Conservation (phyloP, 2,329 filamentous ascomycete genomes). For the Pseudocercospora macadamiae region DNA sequence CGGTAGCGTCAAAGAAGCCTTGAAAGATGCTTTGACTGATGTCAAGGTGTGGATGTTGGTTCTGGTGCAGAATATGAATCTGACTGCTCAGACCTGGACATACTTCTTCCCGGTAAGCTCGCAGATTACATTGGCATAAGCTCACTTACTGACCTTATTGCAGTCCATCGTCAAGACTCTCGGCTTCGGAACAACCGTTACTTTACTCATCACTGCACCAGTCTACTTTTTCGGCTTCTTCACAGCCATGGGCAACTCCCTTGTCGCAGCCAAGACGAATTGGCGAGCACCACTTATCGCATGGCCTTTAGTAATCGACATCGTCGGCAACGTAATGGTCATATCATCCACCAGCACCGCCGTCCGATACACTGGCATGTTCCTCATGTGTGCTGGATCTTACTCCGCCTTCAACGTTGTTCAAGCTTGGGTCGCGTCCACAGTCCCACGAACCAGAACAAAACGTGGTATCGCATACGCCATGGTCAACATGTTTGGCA, state of each 20-base stretch:
- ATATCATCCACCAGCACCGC: neutral
- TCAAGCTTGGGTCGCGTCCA: constrained; percentile 8
- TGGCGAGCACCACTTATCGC: constrained; percentile 1
- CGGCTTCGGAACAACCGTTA: neutral
- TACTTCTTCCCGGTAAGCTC: constrained; percentile 6
- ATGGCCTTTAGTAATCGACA: constrained; percentile 5
- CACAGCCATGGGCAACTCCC: neutral
- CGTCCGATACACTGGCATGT: neutral
- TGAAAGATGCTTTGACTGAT: constrained; percentile 6
- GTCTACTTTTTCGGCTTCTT: constrained; percentile 9
- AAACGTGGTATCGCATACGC: constrained; percentile 9
- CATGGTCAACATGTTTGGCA: constrained; percentile 11
- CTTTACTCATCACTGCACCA: constrained; percentile 7
- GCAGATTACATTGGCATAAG: too few relatives aligned
- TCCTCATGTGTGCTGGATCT: constrained; percentile 11
- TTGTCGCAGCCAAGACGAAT: neutral
- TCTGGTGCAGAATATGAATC: constrained; percentile 1
- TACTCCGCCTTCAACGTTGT: constrained; percentile 5
- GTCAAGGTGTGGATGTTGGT: constrained; percentile 6
- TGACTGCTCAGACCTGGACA: constrained; percentile 11
- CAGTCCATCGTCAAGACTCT: constrained; percentile 10
- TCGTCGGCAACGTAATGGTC: constrained; percentile 11
- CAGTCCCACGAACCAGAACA: neutral
- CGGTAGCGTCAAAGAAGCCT: neutral
- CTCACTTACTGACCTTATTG: too few relatives aligned